phyloP scores from a whole-genome alignment of 2,329 filamentous ascomycete genomes.

The Parafenestella ontariensis region DNA sequence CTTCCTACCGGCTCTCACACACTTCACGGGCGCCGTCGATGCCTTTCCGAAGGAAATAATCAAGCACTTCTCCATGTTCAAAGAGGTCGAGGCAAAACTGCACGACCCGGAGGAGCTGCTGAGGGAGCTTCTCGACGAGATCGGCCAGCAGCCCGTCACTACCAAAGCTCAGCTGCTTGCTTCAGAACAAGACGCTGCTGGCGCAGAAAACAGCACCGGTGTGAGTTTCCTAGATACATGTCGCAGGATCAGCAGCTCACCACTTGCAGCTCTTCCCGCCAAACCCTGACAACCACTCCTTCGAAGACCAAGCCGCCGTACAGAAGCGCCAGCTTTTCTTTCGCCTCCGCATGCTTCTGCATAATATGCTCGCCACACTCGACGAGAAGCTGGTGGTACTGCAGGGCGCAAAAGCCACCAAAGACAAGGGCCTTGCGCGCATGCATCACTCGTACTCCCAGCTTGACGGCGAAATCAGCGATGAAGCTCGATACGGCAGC shows the following conservation, averaged over 20 bases:
- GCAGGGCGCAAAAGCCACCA: slow-evolving; percentile 86
- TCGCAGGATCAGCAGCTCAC: slow-evolving; percentile 25
- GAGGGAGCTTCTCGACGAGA: slow-evolving; percentile 73
- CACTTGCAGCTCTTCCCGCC: slow-evolving; percentile 34
- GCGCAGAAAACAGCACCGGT: slow-evolving; percentile 49
- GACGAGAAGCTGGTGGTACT: slow-evolving; percentile 99
- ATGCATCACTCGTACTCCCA: slow-evolving; percentile 88
- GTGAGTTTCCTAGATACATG: slow-evolving; percentile 48
- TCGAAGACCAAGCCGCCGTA: slow-evolving; percentile 61
- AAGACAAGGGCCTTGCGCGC: slow-evolving; percentile 82
- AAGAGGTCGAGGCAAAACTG: slow-evolving; percentile 97
- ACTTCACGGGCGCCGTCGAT: slow-evolving; percentile 90
- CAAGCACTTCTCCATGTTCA: slow-evolving; percentile 91
- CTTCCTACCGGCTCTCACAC: slow-evolving; percentile 71
- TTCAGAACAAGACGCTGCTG: slow-evolving; percentile 35
- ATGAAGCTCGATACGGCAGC: slow-evolving; percentile 92
- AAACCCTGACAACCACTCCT: slow-evolving; percentile 34
- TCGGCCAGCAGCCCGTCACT: slow-evolving; percentile 57
- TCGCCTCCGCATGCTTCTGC: slow-evolving; percentile 77
- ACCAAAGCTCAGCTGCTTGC: slow-evolving; percentile 39
- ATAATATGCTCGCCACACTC: slow-evolving; percentile 85
- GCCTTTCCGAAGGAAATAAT: slow-evolving; percentile 94
- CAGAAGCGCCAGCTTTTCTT: slow-evolving; percentile 77
- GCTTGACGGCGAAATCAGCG: slow-evolving; percentile 87
- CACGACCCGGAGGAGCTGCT: slow-evolving; percentile 86